Base-by-base conservation (phyloP, 352 stramenopile species). In the Phytophthora quininea region DNA sequence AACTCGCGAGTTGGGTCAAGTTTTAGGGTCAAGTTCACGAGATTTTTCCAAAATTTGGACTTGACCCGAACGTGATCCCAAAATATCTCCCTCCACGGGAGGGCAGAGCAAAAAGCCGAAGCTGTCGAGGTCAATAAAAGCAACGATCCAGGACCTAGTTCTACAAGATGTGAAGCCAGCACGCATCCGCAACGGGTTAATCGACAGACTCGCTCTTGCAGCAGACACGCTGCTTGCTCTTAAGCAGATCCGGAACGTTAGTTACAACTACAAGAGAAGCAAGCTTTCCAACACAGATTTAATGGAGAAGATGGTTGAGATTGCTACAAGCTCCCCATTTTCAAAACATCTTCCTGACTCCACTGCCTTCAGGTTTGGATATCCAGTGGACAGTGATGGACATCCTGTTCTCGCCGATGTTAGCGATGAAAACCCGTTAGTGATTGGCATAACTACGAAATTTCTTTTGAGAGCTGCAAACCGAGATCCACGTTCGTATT, bases 221-320 rank as follows among this genome's bases (percentile, higher is more conserved):
- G n/a, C 46, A 11, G 35, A 40, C 35, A 52, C 46, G 2, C 27
- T 52, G n/a, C 46, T 27, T 2, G 46, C 46, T 52, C 46, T 40
- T 6, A 52, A 52, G 46, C 46, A 52, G n/a, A 52, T 52, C 2
- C 46, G 33, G 19, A 52, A 52, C n/a, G 31, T 52, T 52, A 27
- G 37, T 4, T 52, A 52, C 46, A 52, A 35, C 46, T 52, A 52
- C 27, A 52, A 52, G 46, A 30, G 46, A 1, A 31, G 8, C 19
- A 31, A 52, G 46, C 46, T 52, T n/a, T 52, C 46, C 2, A 52
- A 52, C n/a, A 52, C 46, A 31, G 2, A 52, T 35, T 5, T 52
- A 2, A 27, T 52, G 46, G n/a, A 52, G 46, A 27, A 35, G 7
- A 52, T 52, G 46, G n/a, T 52, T 30, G 46, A 40, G 10, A 40